Conservation (phyloP, 2,329 filamentous ascomycete genomes). For the Aspergillus sp. region DNA sequence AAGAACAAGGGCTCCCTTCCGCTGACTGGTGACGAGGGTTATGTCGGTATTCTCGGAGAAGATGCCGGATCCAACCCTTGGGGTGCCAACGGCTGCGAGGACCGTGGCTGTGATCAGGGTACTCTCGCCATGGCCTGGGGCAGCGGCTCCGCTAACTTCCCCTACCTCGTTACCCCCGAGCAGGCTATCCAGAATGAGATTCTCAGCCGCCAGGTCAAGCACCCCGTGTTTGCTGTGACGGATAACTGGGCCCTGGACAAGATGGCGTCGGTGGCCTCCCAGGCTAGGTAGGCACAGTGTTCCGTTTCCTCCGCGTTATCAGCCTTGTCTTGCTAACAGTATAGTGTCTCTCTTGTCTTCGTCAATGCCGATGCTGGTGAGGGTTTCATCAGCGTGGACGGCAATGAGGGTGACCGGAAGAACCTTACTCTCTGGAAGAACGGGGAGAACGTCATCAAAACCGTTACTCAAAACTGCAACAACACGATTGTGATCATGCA, state of each 20-base stretch:
- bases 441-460: constrained; percentile 72
- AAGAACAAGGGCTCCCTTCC: constrained; percentile 76
- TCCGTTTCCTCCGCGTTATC: background rate
- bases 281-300: constrained; percentile 33
- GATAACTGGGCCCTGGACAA: constrained; percentile 50
- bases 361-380: constrained; percentile 83
- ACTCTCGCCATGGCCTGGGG: constrained; percentile 59
- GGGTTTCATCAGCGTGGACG: constrained; percentile 73
- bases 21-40: constrained; percentile 63
- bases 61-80: constrained; percentile 68
- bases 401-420: constrained; percentile 79
- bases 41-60: constrained; percentile 69
- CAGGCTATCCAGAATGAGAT: constrained; percentile 60
- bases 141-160: constrained; percentile 52
- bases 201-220: constrained; percentile 48
- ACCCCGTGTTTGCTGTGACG: constrained; percentile 53
- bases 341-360: constrained; percentile 62
- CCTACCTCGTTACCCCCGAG: constrained; percentile 55
- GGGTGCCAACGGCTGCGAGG: constrained; percentile 70
- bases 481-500: constrained; percentile 93
- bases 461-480: constrained; percentile 65
- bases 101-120: constrained; percentile 56
- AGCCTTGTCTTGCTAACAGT: background rate
- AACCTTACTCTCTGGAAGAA: constrained; percentile 85
- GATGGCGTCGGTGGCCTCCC: constrained; percentile 44